Evolutionary conservation across 176 grass and related monocot species (phyloP).

Genomic region (Triticum urartu): DNA sequence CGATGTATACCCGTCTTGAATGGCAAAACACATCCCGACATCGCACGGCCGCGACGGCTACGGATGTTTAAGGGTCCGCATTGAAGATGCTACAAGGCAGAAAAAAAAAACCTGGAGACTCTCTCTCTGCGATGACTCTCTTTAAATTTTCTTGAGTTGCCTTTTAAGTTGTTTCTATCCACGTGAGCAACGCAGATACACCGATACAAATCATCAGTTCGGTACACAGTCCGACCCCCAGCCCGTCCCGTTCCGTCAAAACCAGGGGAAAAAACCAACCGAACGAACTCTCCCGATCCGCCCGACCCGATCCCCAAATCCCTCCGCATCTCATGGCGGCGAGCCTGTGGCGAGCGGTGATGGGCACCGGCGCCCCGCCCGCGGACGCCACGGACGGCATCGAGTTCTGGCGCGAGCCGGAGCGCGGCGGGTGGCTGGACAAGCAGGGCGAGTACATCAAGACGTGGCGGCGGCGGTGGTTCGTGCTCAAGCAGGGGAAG

Average conservation of each 20-base stretch:
- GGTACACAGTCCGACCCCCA: not conserved
- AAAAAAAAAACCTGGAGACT: too few species aligned
- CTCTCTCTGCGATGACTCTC: too few species aligned
- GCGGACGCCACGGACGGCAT: constrained; percentile 44
- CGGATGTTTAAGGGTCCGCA: too few species aligned
- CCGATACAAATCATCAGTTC: not conserved
- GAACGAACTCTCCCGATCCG: not conserved
- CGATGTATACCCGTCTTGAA: too few species aligned
- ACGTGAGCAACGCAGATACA: too few species aligned
- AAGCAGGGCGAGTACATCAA: constrained; percentile 99
- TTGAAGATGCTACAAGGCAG: too few species aligned
- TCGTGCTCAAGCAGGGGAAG: constrained; percentile 91
- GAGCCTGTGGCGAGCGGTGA: constrained; percentile 78
- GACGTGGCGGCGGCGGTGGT: constrained; percentile 99
- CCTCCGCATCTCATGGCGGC: constrained; percentile 49
- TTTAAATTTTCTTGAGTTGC: too few species aligned
- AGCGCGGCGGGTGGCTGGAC: constrained; percentile 78
- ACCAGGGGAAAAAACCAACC: not conserved
- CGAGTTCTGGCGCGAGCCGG: constrained; percentile 71
- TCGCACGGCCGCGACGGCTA: fast-evolving
- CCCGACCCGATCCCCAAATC: constrained; percentile 39
- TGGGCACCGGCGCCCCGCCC: constrained; percentile 40
- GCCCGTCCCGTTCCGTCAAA: not conserved
- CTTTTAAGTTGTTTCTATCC: too few species aligned
- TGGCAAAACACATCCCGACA: too few species aligned